These are phyloP conservation scores for Phoma sp. DNA, from an alignment of 2,329 filamentous ascomycete species.

Conservation along the genomic window DNA sequence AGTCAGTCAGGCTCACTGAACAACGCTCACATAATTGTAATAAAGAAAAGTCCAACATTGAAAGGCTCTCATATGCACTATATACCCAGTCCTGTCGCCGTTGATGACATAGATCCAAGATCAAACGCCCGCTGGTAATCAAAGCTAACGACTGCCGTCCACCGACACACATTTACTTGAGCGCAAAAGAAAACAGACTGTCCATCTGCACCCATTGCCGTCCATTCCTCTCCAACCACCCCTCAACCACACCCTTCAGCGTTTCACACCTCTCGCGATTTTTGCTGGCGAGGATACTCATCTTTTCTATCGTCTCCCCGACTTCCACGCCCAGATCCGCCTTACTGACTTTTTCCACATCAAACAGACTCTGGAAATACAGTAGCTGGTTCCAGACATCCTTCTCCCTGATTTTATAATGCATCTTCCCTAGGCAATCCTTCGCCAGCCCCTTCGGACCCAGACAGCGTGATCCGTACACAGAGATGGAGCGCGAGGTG, in stretches of 20 bases:
- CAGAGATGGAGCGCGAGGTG: constrained; percentile 88
- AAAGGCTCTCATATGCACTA: neutral
- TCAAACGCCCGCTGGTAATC: constrained; percentile 7
- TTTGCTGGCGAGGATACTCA: constrained; percentile 74
- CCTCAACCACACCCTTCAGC: constrained; percentile 78
- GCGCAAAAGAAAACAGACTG: constrained; percentile 73
- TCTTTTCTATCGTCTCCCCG: constrained; percentile 60
- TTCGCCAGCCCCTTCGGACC: constrained; percentile 84
- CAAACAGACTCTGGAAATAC: constrained; percentile 85
- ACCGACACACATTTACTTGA: constrained; percentile 31
- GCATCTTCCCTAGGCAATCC: constrained; percentile 87
- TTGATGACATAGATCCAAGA: neutral
- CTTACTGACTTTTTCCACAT: constrained; percentile 80
- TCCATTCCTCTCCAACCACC: constrained; percentile 87
- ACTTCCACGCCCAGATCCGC: constrained; percentile 62
- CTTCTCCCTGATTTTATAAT: constrained; percentile 86
- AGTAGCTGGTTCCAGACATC: constrained; percentile 93
- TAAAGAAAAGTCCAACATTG: neutral
- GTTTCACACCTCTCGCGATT: constrained; percentile 82
- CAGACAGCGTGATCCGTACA: constrained; percentile 89
- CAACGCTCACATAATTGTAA: neutral
- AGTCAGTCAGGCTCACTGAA: neutral
- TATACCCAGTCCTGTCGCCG: neutral
- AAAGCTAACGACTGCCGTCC: neutral
- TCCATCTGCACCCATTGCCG: constrained; percentile 95